A percentile compares a stretch with the other conserved stretches of the same genome.
phyloP scores from a whole-genome alignment of 805 yeast genomes.

The Wickerhamiella allomyrinae region DNA sequence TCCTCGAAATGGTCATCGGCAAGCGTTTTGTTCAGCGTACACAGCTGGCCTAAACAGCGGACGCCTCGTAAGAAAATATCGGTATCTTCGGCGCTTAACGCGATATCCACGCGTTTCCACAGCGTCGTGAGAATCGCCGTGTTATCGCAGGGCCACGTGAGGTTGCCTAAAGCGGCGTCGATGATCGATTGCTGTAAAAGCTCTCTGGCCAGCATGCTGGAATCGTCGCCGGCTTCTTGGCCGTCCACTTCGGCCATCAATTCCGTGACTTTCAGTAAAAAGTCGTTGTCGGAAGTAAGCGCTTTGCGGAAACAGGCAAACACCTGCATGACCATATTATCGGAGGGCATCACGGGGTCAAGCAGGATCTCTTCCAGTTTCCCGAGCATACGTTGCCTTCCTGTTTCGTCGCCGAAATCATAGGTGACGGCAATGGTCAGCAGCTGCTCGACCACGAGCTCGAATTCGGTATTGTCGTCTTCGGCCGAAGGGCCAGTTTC shows the following conservation, averaged over 20 bases:
- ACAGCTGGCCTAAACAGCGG: constrained; percentile 64
- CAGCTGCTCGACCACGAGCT: constrained; percentile 55
- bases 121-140: constrained; percentile 1
- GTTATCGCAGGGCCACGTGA: constrained; percentile 2
- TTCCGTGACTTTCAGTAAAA: constrained; percentile 72
- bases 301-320: constrained; percentile 53
- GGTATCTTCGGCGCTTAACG: constrained; percentile 9
- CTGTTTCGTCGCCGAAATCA: constrained; percentile 83
- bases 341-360: constrained; percentile 40
- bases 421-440: constrained; percentile 50
- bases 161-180: constrained; percentile 9
- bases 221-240: neutral
- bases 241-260: constrained; percentile 70
- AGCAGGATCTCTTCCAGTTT: constrained; percentile 35
- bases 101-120: neutral
- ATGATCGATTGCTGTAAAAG: constrained; percentile 4
- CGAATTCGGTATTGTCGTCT: constrained; percentile 40
- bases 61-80: constrained; percentile 33
- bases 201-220: neutral
- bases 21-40: constrained; percentile 28
- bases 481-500: constrained; percentile 23
- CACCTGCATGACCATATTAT: constrained; percentile 32
- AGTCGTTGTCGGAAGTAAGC: constrained; percentile 71
- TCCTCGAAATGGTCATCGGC: constrained; percentile 5
- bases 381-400: constrained; percentile 61